Conservation (phyloP, 371 early-diverging fungal species). For the Polyrhizophydium stewartii region DNA sequence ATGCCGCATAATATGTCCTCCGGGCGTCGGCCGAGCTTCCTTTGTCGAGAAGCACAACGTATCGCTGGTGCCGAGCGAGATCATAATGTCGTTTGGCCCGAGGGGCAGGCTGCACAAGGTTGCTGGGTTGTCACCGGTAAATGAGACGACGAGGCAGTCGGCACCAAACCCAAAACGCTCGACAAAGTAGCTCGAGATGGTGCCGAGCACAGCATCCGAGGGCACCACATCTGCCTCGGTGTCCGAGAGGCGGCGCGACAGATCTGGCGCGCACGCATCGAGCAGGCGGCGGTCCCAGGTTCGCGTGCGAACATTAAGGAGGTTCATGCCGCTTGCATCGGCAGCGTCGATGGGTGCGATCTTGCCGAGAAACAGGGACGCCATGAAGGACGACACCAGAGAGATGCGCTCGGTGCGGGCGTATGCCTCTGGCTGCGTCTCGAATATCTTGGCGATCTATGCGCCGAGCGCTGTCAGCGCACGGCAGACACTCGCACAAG, state of each 20-base stretch:
- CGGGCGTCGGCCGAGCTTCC: conserved; percentile 39
- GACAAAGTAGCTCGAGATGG: conserved; percentile 43
- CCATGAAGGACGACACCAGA: conserved; percentile 68
- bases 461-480: conserved; percentile 15
- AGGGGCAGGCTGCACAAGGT: conserved; percentile 63
- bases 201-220: conserved; percentile 37
- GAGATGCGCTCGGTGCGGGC: conserved; percentile 53
- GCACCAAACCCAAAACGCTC: conserved; percentile 51
- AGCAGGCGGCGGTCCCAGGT: conserved; percentile 50
- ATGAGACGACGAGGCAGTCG: conserved; percentile 60
- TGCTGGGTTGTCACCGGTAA: conserved; percentile 84
- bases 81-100: conserved; percentile 53
- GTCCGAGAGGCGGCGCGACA: conserved; percentile 36
- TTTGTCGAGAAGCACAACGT: conserved; percentile 64
- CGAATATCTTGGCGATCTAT: conserved; percentile 33
- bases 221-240: conserved; percentile 22
- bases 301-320: conserved; percentile 60
- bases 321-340: conserved; percentile 82
- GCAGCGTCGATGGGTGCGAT: conserved; percentile 65
- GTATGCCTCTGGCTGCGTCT: conserved; percentile 29
- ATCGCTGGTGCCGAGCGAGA: conserved; percentile 79
- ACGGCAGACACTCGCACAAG: conserved; percentile 36
- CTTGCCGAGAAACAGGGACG: conserved; percentile 60
- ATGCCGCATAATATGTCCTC: conserved; percentile 67
- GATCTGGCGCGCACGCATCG: conserved; percentile 29